phyloP scores from a whole-genome alignment of 2,329 filamentous ascomycete species.

The Aspergillus sp. region DNA sequence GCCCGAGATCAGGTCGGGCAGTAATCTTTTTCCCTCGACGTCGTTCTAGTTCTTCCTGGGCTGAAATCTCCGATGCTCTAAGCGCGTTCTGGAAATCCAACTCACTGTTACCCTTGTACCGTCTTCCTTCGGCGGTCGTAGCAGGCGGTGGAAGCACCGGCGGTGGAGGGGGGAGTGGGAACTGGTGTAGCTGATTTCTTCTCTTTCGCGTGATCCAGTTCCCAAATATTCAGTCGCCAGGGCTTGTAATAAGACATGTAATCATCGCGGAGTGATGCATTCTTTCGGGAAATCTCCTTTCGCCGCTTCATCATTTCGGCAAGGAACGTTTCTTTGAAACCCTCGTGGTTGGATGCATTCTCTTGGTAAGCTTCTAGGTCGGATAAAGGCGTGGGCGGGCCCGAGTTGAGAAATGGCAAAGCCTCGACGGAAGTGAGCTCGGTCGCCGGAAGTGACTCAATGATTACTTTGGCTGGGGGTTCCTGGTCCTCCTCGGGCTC shows the following conservation, averaged over 20 bases:
- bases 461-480: conserved; percentile 8
- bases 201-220: conserved; percentile 38
- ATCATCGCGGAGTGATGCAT: conserved; percentile 35
- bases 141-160: conserved; percentile 23
- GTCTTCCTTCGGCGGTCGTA: conserved; percentile 33
- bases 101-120: conserved; percentile 46
- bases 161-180: conserved; percentile 30
- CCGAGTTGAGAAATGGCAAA: conserved; percentile 42
- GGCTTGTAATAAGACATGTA: conserved; percentile 40
- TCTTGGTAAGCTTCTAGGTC: conserved; percentile 43
- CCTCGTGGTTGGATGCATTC: conserved; percentile 32
- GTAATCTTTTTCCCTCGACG: conserved; percentile 40
- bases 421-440: conserved; percentile 35
- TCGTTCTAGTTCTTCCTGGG: conserved; percentile 43
- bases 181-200: conserved; percentile 33
- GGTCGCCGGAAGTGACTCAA: conserved; percentile 11
- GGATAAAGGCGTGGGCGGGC: conserved; percentile 39
- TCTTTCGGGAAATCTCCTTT: conserved; percentile 34
- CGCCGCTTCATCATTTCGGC: conserved; percentile 34
- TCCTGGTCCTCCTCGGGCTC: conserved; percentile 9
- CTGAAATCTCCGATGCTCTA: conserved; percentile 43
- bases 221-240: conserved; percentile 41
- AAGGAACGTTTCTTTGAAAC: conserved; percentile 34
- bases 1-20: conserved; percentile 39
- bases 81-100: conserved; percentile 46